These are phyloP conservation scores for Sordariomycetes sp. DNA, from an alignment of 2,329 filamentous ascomycete genomes.

Conservation along the genomic window DNA sequence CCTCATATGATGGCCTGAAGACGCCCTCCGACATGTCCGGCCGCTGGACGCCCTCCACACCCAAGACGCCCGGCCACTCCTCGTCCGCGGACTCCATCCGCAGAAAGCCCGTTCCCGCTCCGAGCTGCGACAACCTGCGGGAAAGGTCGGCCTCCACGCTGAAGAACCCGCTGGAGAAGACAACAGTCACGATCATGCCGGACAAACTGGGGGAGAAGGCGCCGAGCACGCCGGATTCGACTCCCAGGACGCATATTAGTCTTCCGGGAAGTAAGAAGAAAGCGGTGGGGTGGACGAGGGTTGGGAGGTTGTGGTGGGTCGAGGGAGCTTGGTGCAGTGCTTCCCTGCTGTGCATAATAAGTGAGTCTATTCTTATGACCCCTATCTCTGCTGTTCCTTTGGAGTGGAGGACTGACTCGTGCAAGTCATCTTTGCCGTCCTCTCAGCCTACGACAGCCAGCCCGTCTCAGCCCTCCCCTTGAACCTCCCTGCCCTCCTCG, in stretches of 20 bases:
- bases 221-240: slow-evolving; percentile 1
- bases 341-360: slow-evolving; percentile 1
- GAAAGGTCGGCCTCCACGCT: background rate
- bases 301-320: slow-evolving; percentile 1
- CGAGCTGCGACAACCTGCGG: background rate
- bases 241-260: background rate
- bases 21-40: slow-evolving; percentile 2
- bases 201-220: slow-evolving; percentile 2
- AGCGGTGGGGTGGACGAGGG: background rate
- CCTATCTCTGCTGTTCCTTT: background rate
- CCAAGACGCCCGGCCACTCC: background rate
- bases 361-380: background rate
- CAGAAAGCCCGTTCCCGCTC: slow-evolving; percentile 2
- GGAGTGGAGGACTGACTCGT: background rate
- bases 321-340: slow-evolving; percentile 1
- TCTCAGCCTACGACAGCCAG: slow-evolving; percentile 9
- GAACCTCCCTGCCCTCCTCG: slow-evolving; percentile 17
- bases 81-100: slow-evolving; percentile 2
- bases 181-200: slow-evolving; percentile 2
- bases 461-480: slow-evolving; percentile 11
- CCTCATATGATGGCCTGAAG: background rate
- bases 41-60: background rate
- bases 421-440: slow-evolving; percentile 6
- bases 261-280: background rate
- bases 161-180: slow-evolving; percentile 5